These are phyloP conservation scores for Melaleuca alternifolia DNA, from an alignment of 345 rosid species.

Conservation along the genomic window DNA sequence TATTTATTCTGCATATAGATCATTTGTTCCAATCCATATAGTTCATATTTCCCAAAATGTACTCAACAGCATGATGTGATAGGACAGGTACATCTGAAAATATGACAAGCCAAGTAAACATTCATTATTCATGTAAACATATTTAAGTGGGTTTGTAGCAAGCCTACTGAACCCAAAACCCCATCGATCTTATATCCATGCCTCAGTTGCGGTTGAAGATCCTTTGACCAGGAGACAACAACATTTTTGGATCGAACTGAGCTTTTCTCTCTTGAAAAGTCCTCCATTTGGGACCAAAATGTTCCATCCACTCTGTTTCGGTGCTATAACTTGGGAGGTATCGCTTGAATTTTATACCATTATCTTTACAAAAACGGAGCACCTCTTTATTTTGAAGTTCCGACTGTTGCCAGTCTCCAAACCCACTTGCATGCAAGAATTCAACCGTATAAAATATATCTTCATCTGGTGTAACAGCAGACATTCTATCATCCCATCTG, in stretches of 20 bases:
- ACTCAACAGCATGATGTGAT: no score
- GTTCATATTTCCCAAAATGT: no score
- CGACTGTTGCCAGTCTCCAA: not conserved
- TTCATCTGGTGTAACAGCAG: constrained; percentile 2
- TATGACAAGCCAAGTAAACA: not conserved
- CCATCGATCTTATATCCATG: not conserved
- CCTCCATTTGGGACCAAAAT: constrained; percentile 8
- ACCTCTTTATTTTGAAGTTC: constrained; percentile 1
- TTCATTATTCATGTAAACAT: not conserved
- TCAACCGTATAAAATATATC: constrained; percentile 5
- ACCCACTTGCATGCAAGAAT: constrained; percentile 3
- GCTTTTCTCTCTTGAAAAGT: not conserved
- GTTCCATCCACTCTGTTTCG: constrained; percentile 1
- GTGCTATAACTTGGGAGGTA: not conserved
- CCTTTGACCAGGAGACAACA: constrained; percentile 9
- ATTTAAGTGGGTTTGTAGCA: not conserved
- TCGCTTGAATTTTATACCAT: not conserved
- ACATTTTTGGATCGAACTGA: constrained; percentile 7
- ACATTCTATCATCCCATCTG: constrained; percentile 10
- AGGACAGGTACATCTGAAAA: no score
- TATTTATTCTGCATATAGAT: no score
- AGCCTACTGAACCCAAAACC: not conserved
- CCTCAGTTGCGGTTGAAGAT: not conserved
- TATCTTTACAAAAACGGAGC: not conserved
- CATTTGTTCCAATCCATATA: no score